Conservation (phyloP, 1,284 basidiomycete species). For the Leccinum angustisporum region DNA sequence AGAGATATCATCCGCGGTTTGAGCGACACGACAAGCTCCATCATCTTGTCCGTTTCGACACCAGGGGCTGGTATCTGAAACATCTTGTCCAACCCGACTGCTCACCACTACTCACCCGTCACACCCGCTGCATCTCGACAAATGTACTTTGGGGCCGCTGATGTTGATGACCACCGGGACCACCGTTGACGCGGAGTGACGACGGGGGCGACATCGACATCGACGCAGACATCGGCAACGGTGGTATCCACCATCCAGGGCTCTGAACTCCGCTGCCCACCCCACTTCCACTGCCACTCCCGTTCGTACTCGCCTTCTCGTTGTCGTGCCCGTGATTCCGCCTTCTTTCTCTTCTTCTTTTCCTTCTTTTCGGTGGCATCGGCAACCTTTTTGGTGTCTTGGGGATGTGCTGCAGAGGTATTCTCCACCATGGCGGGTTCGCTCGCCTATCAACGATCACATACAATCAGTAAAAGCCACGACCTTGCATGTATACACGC, state of each 20-base stretch:
- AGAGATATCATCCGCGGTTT: too few species aligned
- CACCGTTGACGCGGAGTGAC: not conserved
- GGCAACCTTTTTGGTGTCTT: not conserved
- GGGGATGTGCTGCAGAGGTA: not conserved
- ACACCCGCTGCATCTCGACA: not conserved
- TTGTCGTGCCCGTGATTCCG: not conserved
- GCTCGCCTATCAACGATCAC: conserved; percentile 4
- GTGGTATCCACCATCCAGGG: not conserved
- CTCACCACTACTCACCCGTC: not conserved
- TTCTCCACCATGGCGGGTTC: not conserved
- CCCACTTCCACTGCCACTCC: conserved; percentile 6
- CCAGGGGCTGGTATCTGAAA: too few species aligned
- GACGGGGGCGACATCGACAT: not conserved
- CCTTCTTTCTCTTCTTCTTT: conserved; percentile 17
- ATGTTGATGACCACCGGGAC: not conserved
- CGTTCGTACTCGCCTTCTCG: not conserved
- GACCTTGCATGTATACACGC: conserved; percentile 4
- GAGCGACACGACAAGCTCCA: too few species aligned
- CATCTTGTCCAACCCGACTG: too few species aligned
- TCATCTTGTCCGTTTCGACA: too few species aligned
- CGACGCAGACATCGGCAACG: not conserved
- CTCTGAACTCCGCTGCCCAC: not conserved
- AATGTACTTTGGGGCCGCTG: not conserved
- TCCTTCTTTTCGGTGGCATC: not conserved
- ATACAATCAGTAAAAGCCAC: conserved; percentile 9